Evolutionary conservation across 768 basidiomycete species (phyloP).

Genomic region (Roridomyces roridus): DNA sequence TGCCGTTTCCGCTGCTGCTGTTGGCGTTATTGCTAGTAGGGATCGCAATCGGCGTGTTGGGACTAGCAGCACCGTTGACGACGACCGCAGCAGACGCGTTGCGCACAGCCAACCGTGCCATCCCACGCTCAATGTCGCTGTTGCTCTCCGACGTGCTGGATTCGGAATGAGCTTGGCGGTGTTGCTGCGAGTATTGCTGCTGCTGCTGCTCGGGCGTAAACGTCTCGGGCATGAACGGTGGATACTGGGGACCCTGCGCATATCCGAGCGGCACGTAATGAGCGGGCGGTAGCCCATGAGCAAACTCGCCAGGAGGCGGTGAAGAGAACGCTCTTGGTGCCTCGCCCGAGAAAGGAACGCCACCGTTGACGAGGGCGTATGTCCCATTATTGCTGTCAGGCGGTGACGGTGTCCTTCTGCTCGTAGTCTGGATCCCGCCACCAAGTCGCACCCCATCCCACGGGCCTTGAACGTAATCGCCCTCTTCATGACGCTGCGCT

Average conservation of each 20-base stretch:
- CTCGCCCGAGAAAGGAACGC: slow-evolving; percentile 18
- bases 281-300: background rate
- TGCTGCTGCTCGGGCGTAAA: too few relatives aligned
- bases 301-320: slow-evolving; percentile 17
- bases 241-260: background rate
- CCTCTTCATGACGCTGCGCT: background rate
- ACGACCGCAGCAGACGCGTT: slow-evolving; percentile 1
- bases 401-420: background rate
- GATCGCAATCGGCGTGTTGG: slow-evolving; percentile 20
- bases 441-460: slow-evolving; percentile 42
- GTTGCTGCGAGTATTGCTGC: background rate
- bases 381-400: background rate
- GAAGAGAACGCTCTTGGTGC: slow-evolving; percentile 24
- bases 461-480: background rate
- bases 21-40: slow-evolving; percentile 22
- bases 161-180: slow-evolving; percentile 19
- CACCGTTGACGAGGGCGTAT: background rate
- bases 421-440: slow-evolving; percentile 19
- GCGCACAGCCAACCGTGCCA: slow-evolving; percentile 4
- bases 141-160: slow-evolving; percentile 16
- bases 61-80: slow-evolving; percentile 13
- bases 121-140: slow-evolving; percentile 12
- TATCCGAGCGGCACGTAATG: background rate
- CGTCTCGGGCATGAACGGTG: slow-evolving; percentile 12
- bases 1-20: background rate